Percentiles rank a stretch among this genome's conserved stretches.
phyloP scores from a whole-genome alignment of 306 rosid species.

The Quercus suber region DNA sequence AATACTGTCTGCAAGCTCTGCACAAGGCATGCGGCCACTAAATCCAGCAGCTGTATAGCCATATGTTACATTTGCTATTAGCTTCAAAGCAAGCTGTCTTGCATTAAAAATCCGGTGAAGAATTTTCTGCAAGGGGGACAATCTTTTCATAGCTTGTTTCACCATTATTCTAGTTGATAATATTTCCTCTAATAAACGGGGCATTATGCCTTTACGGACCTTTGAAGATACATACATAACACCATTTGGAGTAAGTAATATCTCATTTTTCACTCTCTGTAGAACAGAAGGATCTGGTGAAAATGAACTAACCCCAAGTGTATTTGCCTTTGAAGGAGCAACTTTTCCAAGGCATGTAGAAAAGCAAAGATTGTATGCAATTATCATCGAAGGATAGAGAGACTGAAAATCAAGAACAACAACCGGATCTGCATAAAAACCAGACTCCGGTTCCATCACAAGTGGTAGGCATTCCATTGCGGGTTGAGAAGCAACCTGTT shows the following conservation, averaged over 20 bases:
- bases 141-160: slow-evolving; percentile 78
- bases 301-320: slow-evolving; percentile 77
- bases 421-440: slow-evolving; percentile 94
- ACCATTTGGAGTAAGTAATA: slow-evolving; percentile 84
- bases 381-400: slow-evolving; percentile 94
- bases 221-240: slow-evolving; percentile 83
- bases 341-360: slow-evolving; percentile 92
- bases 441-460: slow-evolving; percentile 97
- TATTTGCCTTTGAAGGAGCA: slow-evolving; percentile 57
- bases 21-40: slow-evolving; percentile 34
- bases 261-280: slow-evolving; percentile 58
- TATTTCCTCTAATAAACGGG: slow-evolving; percentile 88
- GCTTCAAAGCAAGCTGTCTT: slow-evolving; percentile 91
- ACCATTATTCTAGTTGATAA: slow-evolving; percentile 93
- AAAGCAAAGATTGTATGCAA: slow-evolving; percentile 95
- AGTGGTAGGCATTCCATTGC: slow-evolving; percentile 97
- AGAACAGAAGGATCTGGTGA: slow-evolving; percentile 64
- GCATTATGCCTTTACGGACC: slow-evolving; percentile 86
- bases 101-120: slow-evolving; percentile 91
- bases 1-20: slow-evolving; percentile 94
- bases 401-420: slow-evolving; percentile 94
- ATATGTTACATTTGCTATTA: slow-evolving; percentile 90
- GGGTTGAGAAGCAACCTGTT: slow-evolving; percentile 99
- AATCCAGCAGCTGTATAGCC: slow-evolving; percentile 99
- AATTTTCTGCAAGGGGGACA: slow-evolving; percentile 70